Conservation (phyloP, 129 eudicot species). For the Saussurea involucrata region DNA sequence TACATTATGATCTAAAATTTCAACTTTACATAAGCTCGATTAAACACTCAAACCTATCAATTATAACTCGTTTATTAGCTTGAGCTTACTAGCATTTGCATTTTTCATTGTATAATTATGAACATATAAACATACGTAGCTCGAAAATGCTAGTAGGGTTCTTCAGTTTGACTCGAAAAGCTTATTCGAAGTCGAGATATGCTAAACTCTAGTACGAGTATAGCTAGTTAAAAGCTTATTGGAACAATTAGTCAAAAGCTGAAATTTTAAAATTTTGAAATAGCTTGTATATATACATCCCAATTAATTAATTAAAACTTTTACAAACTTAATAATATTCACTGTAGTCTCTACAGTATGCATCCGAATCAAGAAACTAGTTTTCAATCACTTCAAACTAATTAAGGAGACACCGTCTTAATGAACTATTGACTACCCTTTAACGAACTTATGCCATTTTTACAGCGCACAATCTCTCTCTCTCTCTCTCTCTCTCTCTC, state of each 20-base stretch:
- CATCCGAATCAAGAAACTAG: conserved; percentile 1
- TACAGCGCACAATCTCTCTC: conserved; percentile 4
- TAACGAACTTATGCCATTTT: conserved; percentile 23
- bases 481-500: conserved; percentile 16
- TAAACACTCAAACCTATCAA: not conserved
- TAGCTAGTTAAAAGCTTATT: not conserved
- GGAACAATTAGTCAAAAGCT: not conserved
- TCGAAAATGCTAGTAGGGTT: not conserved
- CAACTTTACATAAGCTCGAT: not conserved
- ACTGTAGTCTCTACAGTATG: not conserved
- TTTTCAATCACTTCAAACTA: conserved; percentile 19
- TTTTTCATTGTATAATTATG: not conserved
- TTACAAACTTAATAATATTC: not conserved
- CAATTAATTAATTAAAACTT: not conserved
- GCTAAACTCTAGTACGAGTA: not conserved
- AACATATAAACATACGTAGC: not conserved
- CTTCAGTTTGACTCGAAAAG: not conserved
- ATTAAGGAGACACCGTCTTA: not conserved
- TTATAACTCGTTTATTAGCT: not conserved
- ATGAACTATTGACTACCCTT: conserved; percentile 16
- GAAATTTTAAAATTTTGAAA: not conserved
- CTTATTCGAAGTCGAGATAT: not conserved
- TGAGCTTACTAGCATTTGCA: not conserved
- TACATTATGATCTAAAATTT: not conserved
- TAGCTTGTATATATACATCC: not conserved